A percentile compares a stretch with the other conserved stretches of the same genome.
Conservation (phyloP, 768 basidiomycete genomes). For the Cantharellus cinnabarinus region DNA sequence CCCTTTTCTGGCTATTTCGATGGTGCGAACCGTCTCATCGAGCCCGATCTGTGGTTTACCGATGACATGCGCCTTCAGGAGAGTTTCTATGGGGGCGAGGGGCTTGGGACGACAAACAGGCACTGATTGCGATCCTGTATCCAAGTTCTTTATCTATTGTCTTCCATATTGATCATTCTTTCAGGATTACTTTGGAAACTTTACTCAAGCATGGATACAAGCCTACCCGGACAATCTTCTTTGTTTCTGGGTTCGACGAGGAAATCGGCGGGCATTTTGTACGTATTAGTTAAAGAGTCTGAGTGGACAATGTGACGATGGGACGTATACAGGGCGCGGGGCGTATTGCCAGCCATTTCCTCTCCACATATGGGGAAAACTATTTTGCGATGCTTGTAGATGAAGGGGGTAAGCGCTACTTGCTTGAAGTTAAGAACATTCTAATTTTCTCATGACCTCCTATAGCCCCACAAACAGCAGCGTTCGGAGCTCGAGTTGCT, state of each 20-base stretch:
- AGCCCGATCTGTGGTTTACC: background rate
- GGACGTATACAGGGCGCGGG: constrained; percentile 21
- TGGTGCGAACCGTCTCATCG: constrained; percentile 17
- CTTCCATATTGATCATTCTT: too few species aligned
- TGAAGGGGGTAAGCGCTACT: constrained; percentile 45
- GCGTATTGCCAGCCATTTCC: constrained; percentile 18
- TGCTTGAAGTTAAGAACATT: too few species aligned
- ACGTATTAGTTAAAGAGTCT: constrained; percentile 9
- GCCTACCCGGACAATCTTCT: constrained; percentile 40
- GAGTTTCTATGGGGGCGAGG: constrained; percentile 60
- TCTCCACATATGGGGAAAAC: constrained; percentile 48
- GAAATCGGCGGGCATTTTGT: constrained; percentile 36
- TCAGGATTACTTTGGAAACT: constrained; percentile 28
- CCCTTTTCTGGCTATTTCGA: constrained; percentile 46
- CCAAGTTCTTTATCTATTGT: too few species aligned
- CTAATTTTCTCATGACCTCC: background rate
- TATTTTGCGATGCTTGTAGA: constrained; percentile 66
- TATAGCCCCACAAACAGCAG: background rate
- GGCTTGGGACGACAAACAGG: constrained; percentile 53
- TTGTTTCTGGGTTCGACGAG: constrained; percentile 60
- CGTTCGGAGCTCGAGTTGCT: constrained; percentile 8
- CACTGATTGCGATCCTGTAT: constrained; percentile 51
- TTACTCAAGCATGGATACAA: constrained; percentile 40
- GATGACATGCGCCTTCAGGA: constrained; percentile 15
- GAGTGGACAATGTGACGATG: constrained; percentile 10